Conservation (phyloP, 2,329 filamentous ascomycete species). For the Botrytis tulipae region DNA sequence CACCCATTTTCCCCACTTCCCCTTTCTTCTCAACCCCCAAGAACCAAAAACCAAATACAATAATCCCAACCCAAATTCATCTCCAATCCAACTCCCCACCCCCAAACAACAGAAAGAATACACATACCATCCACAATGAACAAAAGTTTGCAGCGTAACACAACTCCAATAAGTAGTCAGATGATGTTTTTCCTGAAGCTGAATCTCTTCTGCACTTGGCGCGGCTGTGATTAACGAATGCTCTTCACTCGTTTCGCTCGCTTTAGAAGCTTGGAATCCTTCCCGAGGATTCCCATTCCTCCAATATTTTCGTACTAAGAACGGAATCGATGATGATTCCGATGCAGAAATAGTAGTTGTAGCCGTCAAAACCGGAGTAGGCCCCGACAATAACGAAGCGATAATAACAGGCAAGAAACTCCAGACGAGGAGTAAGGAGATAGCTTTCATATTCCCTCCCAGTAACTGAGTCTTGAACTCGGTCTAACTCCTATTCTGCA, state of each 20-base stretch:
- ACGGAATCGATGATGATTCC: not conserved
- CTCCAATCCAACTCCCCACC: not conserved
- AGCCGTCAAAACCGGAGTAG: not conserved
- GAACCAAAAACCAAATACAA: not conserved
- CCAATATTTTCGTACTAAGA: not conserved
- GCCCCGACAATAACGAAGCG: not conserved
- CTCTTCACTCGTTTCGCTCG: not conserved
- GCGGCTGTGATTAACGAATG: slow-evolving; percentile 23
- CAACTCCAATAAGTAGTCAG: slow-evolving; percentile 36
- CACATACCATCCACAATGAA: slow-evolving; percentile 33
- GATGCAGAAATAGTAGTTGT: not conserved
- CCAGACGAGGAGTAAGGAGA: not conserved
- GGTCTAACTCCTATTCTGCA: not conserved
- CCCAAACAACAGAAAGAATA: not conserved
- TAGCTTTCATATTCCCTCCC: not conserved
- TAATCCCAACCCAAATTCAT: not conserved
- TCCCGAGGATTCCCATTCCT: not conserved
- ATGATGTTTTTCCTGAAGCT: slow-evolving; percentile 35
- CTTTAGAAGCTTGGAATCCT: not conserved
- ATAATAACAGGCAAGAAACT: not conserved
- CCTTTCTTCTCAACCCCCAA: not conserved
- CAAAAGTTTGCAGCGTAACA: slow-evolving; percentile 27
- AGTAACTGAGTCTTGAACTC: not conserved
- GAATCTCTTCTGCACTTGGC: slow-evolving; percentile 20
- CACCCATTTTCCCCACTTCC: not conserved